These are phyloP conservation scores for Lycium ferocissimum DNA, from an alignment of 257 asterid genomes.

Conservation along the genomic window DNA sequence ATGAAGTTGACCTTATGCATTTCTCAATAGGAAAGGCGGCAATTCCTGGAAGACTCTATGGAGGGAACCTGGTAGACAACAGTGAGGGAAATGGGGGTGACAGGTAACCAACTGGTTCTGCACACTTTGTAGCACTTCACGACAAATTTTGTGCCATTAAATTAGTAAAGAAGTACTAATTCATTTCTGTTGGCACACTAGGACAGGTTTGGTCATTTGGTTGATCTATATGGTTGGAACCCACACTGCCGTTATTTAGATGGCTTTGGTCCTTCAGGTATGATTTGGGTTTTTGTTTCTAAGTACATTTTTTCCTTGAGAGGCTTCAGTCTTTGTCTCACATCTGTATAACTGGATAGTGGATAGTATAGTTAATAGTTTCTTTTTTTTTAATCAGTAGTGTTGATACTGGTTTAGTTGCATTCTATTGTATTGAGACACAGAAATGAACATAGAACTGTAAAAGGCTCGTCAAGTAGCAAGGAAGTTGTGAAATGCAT, in stretches of 20 bases:
- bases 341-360: background rate
- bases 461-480: slow-evolving; percentile 18
- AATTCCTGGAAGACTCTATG: slow-evolving; percentile 75
- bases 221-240: slow-evolving; percentile 66
- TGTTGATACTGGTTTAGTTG: background rate
- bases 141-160: background rate
- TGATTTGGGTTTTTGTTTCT: background rate
- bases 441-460: background rate
- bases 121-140: background rate
- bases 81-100: slow-evolving; percentile 64
- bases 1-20: slow-evolving; percentile 76
- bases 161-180: background rate
- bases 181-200: slow-evolving; percentile 32
- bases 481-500: background rate
- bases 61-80: slow-evolving; percentile 58
- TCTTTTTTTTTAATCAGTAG: background rate
- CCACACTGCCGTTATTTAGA: slow-evolving; percentile 67
- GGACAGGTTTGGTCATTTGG: slow-evolving; percentile 67
- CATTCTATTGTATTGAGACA: background rate
- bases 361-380: background rate
- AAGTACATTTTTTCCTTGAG: slow-evolving; percentile 21
- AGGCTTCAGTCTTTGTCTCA: slow-evolving; percentile 25
- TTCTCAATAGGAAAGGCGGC: slow-evolving; percentile 71
- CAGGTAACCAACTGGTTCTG: slow-evolving; percentile 48
- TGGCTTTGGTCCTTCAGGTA: slow-evolving; percentile 63